Conservation (phyloP, 2,329 filamentous ascomycete species). For the Xylariaceae sp. region DNA sequence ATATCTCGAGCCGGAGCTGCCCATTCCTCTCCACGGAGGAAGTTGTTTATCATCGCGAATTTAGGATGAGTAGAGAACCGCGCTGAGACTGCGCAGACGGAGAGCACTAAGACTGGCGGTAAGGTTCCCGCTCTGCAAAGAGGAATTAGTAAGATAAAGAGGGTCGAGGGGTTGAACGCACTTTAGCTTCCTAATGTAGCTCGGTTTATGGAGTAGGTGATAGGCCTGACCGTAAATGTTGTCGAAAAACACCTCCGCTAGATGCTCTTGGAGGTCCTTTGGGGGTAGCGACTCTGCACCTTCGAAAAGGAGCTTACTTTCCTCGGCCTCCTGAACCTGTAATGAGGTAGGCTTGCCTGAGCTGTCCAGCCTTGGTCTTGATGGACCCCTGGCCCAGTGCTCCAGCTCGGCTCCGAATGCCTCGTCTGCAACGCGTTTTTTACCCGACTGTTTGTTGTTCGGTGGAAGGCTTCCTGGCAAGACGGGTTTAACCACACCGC, state of each 20-base stretch:
- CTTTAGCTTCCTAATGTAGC: slow-evolving; percentile 88
- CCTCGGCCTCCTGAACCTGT: slow-evolving; percentile 70
- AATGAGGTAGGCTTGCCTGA: slow-evolving; percentile 59
- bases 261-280: slow-evolving; percentile 88
- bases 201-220: slow-evolving; percentile 92
- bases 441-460: slow-evolving; percentile 61
- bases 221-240: slow-evolving; percentile 96
- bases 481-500: slow-evolving; percentile 84
- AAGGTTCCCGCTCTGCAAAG: slow-evolving; percentile 70
- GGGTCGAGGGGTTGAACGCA: slow-evolving; percentile 46
- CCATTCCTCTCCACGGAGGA: slow-evolving; percentile 90
- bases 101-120: slow-evolving; percentile 89
- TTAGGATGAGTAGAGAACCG: slow-evolving; percentile 90
- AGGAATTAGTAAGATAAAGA: slow-evolving; percentile 29
- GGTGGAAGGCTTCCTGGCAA: slow-evolving; percentile 60
- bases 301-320: slow-evolving; percentile 78
- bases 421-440: slow-evolving; percentile 85
- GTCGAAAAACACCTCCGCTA: slow-evolving; percentile 95
- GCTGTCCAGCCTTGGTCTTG: slow-evolving; percentile 55
- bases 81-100: slow-evolving; percentile 93
- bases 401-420: slow-evolving; percentile 85
- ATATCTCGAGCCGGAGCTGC: slow-evolving; percentile 86
- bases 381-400: slow-evolving; percentile 72
- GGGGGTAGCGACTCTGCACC: slow-evolving; percentile 82
- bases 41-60: slow-evolving; percentile 76